Evolutionary conservation across 2,329 filamentous ascomycete genomes (phyloP).

Genomic region (Fusarium miscanthi): DNA sequence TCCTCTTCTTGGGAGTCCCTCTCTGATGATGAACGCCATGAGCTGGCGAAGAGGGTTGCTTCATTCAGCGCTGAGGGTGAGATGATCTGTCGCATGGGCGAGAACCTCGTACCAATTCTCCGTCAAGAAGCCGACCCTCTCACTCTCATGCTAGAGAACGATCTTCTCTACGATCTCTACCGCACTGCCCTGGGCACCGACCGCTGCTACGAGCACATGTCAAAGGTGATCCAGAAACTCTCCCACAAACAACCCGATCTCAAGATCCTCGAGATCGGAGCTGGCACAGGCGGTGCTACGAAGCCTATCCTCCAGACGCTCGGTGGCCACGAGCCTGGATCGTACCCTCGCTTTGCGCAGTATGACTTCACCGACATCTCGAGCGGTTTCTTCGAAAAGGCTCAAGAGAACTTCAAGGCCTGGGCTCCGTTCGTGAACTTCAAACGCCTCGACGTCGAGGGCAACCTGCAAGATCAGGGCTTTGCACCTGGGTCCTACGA

Average conservation of each 20-base stretch:
- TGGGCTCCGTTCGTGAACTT: neutral
- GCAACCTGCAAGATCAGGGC: conserved; percentile 44
- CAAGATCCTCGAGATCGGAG: conserved; percentile 8
- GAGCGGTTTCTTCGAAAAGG: conserved; percentile 7
- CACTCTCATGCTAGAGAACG: neutral
- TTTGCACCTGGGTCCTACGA: conserved; percentile 49
- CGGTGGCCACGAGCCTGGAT: neutral
- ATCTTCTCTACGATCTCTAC: neutral
- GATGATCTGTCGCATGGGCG: neutral
- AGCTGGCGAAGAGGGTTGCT: neutral
- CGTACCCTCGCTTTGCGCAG: neutral
- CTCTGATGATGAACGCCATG: neutral
- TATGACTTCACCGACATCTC: conserved; percentile 30
- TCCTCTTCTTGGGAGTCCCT: neutral
- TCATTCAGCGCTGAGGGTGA: neutral
- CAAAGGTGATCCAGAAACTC: neutral
- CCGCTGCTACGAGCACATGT: neutral
- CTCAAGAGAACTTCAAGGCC: neutral
- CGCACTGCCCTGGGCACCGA: neutral
- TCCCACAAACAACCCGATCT: neutral
- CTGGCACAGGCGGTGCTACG: conserved; percentile 22
- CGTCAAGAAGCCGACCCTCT: neutral
- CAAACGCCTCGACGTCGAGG: conserved; percentile 36
- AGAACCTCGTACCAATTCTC: neutral
- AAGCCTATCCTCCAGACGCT: neutral